Conservation (phyloP, 2,329 filamentous ascomycete genomes). For the Ascochyta fabae region DNA sequence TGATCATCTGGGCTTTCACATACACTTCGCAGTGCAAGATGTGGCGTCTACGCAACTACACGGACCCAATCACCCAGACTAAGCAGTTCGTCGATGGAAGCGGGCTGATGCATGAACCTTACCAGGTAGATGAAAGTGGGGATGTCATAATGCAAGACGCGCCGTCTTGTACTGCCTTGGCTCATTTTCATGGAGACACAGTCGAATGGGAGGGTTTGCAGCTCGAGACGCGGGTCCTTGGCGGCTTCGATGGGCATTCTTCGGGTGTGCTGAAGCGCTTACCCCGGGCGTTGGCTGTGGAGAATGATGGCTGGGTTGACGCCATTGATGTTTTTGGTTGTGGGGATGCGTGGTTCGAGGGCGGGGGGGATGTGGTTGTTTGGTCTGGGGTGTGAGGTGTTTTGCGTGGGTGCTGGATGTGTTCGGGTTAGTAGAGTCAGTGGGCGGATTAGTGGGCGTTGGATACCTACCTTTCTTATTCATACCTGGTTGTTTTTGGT, state of each 20-base stretch:
- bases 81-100: constrained; percentile 30
- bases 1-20: constrained; percentile 62
- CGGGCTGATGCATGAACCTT: constrained; percentile 33
- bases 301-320: constrained; percentile 40
- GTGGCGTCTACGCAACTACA: constrained; percentile 53
- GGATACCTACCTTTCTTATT: too few species aligned
- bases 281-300: constrained; percentile 32
- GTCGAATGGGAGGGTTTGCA: constrained; percentile 3
- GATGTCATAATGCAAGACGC: constrained; percentile 24
- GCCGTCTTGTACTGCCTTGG: neutral
- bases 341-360: constrained; percentile 39
- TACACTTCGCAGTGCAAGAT: constrained; percentile 53
- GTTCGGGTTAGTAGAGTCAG: too few species aligned
- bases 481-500: too few species aligned
- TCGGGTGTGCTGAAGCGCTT: constrained; percentile 24
- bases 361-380: constrained; percentile 35
- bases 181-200: neutral
- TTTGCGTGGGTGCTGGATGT: neutral
- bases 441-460: too few species aligned
- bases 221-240: constrained; percentile 1
- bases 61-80: constrained; percentile 7
- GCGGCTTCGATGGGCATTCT: constrained; percentile 32
- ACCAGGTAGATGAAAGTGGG: constrained; percentile 14
- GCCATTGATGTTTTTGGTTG: constrained; percentile 35
- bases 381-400: constrained; percentile 13